Percentiles rank a stretch among this genome's conserved stretches.
phyloP scores from a whole-genome alignment of 176 grass and related monocot genomes.

The Triticum aestivum region IWGSC_CS_RefSeq_v2.1 NC_057808.1:313710629-313711128 shows the following conservation, averaged over 20 bases:
- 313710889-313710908: neutral
- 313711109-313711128: slow-evolving; percentile 23
- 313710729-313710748: no score
- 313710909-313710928: neutral
- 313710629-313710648: no score
- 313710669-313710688: no score
- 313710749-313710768: neutral
- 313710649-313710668: no score
- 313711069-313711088: neutral
- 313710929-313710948: neutral
- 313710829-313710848: neutral
- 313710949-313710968: neutral
- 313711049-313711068: neutral
- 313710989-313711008: neutral
- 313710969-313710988: neutral
- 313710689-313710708: no score
- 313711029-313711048: neutral
- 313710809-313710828: neutral
- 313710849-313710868: neutral
- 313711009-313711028: neutral
- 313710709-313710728: no score
- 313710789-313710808: neutral
- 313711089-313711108: slow-evolving; percentile 41
- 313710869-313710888: neutral
- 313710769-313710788: neutral